phyloP scores from a whole-genome alignment of 345 rosid species.

The Pistacia atlantica region DNA sequence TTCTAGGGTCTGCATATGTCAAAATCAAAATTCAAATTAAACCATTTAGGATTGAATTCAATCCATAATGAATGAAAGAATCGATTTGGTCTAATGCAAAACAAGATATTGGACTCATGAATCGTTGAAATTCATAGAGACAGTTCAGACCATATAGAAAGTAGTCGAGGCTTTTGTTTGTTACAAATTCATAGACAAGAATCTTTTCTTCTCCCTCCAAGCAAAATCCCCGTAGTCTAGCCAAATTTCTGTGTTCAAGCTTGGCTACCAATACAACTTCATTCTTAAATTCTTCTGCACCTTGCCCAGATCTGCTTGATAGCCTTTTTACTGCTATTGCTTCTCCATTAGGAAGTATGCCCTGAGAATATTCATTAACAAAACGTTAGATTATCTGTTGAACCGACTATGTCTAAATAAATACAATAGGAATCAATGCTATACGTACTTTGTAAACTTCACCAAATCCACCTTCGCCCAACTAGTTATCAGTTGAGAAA shows the following conservation, averaged over 20 bases:
- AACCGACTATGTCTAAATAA: not conserved
- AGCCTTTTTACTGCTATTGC: constrained; percentile 36
- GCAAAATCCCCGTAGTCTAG: constrained; percentile 38
- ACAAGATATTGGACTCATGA: too few relatives aligned
- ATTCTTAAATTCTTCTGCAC: constrained; percentile 33
- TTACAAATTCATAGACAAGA: constrained; percentile 34
- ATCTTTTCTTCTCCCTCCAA: constrained; percentile 39
- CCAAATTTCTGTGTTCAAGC: constrained; percentile 42
- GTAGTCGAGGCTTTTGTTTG: constrained; percentile 37
- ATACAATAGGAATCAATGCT: too few relatives aligned
- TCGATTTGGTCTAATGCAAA: too few relatives aligned
- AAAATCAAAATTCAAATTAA: not conserved
- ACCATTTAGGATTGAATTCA: not conserved
- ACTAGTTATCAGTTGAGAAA: constrained; percentile 51
- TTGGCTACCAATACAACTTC: constrained; percentile 34
- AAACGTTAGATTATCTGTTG: too few relatives aligned
- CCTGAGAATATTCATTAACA: not conserved
- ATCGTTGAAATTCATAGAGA: not conserved
- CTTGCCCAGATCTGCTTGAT: constrained; percentile 27
- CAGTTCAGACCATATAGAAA: constrained; percentile 25
- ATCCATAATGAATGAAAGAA: too few relatives aligned
- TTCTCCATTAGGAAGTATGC: constrained; percentile 28
- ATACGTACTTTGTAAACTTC: constrained; percentile 57
- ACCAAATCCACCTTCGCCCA: constrained; percentile 78
- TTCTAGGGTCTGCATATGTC: not conserved